Evolutionary conservation across 768 basidiomycete species (phyloP), one percentile per base, ranked within the genome.

Genomic region (Lanmaoa pseudosensibilis): DNA sequence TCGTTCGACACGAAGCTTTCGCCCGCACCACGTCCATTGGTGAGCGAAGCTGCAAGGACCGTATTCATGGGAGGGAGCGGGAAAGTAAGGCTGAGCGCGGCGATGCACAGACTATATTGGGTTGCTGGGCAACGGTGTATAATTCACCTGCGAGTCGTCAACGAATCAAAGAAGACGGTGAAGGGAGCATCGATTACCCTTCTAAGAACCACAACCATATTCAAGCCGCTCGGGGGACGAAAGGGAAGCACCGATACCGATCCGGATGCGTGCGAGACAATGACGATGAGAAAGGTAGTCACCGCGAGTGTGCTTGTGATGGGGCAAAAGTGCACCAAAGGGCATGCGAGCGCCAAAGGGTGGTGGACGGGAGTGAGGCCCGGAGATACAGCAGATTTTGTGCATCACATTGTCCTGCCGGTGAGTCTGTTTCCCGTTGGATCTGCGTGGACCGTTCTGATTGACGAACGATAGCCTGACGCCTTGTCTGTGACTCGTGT

Each of bases 331-430:
- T 82, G 81, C 27, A 72, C 83, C 8, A 80, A 81, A 58, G 88
- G 89, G 2, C 80, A 84, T 66, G 89, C 87, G 11, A 92, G 88
- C 40, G 88, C 85, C 23, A 87, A 85, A 64, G 94, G 93, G 1
- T 96, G 92, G 89, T 96, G 94, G 93, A 78, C 83, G 6, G 94
- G 94, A 9, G 84, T 95, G 7, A 72, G 76, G 15, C 75, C 87
- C 4, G 83, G 84, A 2, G 83, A 86, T 58, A 75, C 77, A 6
- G 73, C 78, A 10, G 78, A 83, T 19, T 91, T 93, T 70, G 79
- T 80, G 16, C 86, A 92, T 65, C 83, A 79, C 50, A 78, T 97
- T 8, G 66, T 82, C 10, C 65, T 95, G 40, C 93, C 94, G 27
- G 94, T 94, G 66, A 74, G 88, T 74, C 32, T 56, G 13, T 53